Percentiles rank a stretch among this genome's conserved stretches.
These are phyloP conservation scores for Calonectria pseudoreteaudii DNA, from an alignment of 2,329 filamentous ascomycete species.

Conservation along the genomic window DNA sequence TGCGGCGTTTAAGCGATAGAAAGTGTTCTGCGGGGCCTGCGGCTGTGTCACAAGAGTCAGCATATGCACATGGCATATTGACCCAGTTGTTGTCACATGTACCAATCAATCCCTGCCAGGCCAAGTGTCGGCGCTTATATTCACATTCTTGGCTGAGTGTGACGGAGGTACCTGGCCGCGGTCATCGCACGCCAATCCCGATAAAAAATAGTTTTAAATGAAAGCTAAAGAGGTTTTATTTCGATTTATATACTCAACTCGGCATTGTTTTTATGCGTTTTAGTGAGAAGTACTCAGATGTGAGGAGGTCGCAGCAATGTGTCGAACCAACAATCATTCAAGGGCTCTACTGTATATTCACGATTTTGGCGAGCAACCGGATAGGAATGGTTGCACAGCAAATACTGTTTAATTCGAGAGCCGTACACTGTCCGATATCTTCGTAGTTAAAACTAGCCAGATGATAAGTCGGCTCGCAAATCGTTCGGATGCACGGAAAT, in stretches of 20 bases:
- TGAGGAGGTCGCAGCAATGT: too few species aligned
- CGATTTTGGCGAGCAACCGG: too few species aligned
- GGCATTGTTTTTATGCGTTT: not conserved
- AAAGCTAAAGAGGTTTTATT: not conserved
- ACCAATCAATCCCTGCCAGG: not conserved
- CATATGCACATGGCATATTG: not conserved
- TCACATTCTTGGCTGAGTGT: not conserved
- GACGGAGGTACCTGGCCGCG: not conserved
- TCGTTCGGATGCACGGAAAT: not conserved
- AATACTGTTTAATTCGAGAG: not conserved
- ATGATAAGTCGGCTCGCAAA: not conserved
- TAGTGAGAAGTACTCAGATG: not conserved
- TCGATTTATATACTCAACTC: not conserved
- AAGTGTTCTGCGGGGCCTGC: not conserved
- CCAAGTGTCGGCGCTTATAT: not conserved
- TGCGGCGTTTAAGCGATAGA: not conserved
- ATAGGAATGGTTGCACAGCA: not conserved
- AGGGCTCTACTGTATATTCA: too few species aligned
- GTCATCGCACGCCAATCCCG: not conserved
- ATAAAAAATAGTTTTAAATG: not conserved
- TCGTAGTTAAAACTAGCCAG: not conserved
- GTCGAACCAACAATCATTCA: not conserved
- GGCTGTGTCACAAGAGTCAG: not conserved
- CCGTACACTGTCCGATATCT: not conserved
- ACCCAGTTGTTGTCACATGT: not conserved